Base-by-base conservation (phyloP, 192 early-diverging fungal species). In the Podila horticola region DNA sequence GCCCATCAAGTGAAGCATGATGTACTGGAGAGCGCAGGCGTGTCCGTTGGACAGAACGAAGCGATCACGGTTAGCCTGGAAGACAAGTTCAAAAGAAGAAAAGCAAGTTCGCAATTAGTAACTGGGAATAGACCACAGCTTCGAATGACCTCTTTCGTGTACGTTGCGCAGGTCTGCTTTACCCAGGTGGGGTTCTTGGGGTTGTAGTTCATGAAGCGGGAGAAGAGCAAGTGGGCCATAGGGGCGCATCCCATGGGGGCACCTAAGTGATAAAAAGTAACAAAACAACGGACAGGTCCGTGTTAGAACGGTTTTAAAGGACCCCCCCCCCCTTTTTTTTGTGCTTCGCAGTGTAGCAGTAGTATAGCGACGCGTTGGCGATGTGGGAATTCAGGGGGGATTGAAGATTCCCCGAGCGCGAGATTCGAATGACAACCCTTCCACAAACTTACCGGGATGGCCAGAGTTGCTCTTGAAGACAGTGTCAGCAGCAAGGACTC, bases 221-320 rank as follows among this genome's bases (percentile, higher is more conserved):
- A 92, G 83, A 97, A 99, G 62, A 98, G 84, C 58, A 93, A 87
- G 68, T 97, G 93, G 20, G 95, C 94, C 91, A 99, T 94, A n/a
- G 97, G 96, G 64, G 97, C 98, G 68, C 95, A 97, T 15, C 98
- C 98, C 94, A 99, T 97, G n/a, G 98, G 98, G 60, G 97, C 97
- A 72, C 97, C 88, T 90, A 60, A 26, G 30, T 2, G 62, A 26
- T 49, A 22, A 33, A 41, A 24, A 9, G 12, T 11, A 41, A 41
- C 41, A 45, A 45, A 45, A 15, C 41, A 45, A 41, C 38, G 12
- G 41, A 45, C 41, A 45, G 0, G 15, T 12, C 15, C 15, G 41
- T 45, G 41, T 45, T 45, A 45, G 8, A 45, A 45, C 34, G 1
- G 11, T 36, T 31, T 15, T 45, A 15, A 10, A 36, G 34, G 34